A percentile compares a stretch with the other conserved stretches of the same genome.
phyloP scores from a whole-genome alignment of 2,329 filamentous ascomycete species.

The Clathrospora elynae region DNA sequence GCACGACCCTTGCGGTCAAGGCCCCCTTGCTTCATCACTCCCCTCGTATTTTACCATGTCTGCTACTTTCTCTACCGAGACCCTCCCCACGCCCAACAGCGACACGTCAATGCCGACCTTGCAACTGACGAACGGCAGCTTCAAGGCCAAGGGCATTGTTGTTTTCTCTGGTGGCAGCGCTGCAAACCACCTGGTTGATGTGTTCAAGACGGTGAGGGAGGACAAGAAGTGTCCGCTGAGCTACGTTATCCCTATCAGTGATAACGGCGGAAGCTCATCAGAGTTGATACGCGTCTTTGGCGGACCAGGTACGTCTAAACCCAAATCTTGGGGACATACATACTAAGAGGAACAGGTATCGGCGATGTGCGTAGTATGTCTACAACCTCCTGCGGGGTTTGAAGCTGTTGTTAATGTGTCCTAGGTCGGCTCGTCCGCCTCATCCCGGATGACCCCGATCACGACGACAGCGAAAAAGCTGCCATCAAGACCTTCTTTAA shows the following conservation, averaged over 20 bases:
- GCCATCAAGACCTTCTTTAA: conserved; percentile 88
- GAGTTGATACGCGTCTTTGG: conserved; percentile 94
- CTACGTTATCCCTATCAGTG: conserved; percentile 93
- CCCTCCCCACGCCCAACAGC: conserved; percentile 23
- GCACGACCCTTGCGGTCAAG: conserved; percentile 22
- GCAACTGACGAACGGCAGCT: conserved; percentile 29
- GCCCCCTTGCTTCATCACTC: neutral
- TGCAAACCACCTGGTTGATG: conserved; percentile 92
- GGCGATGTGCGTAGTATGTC: conserved; percentile 74
- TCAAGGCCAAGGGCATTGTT: conserved; percentile 64
- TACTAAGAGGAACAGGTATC: conserved; percentile 53
- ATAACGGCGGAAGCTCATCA: conserved; percentile 93
- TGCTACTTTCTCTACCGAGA: conserved; percentile 24
- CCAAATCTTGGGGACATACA: neutral
- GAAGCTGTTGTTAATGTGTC: conserved; percentile 1
- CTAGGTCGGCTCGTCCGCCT: conserved; percentile 84
- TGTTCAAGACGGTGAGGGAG: conserved; percentile 69
- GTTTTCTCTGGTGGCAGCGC: conserved; percentile 92
- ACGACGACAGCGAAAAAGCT: conserved; percentile 60
- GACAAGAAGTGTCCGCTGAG: conserved; percentile 71
- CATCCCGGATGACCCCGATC: conserved; percentile 69
- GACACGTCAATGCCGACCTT: conserved; percentile 20
- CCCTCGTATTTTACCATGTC: conserved; percentile 20
- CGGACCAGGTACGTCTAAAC: conserved; percentile 70
- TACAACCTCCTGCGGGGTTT: neutral